Base-by-base conservation (phyloP, 2,329 filamentous ascomycete species). In the Ascochyta viciae-villosae region DNA sequence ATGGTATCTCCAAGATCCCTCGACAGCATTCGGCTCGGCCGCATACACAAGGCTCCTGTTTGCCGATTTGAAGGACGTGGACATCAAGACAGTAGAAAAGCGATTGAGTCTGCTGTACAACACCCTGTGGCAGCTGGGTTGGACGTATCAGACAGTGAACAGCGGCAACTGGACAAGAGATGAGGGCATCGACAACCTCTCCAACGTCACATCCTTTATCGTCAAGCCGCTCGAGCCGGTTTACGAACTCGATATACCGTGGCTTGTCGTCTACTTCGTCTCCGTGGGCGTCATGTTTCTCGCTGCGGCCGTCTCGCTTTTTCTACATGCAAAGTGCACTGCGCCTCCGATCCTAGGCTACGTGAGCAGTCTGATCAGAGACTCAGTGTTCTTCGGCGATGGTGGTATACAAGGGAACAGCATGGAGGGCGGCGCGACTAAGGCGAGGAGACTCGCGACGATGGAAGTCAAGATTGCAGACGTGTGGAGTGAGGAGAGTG, bases 381-480 rank as follows among this genome's bases (percentile, higher is more conserved):
- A 58, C 23, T 59, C 58, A 4, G 37, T 37, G 2, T 63, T 57
- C 41, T 63, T 61, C 39, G 8, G 52, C 19, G 46, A 53, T n/a
- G 23, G 19, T 9, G 39, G 34, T 2, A 19, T 49, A 6, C 42
- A 60, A 10, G 23, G 34, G 0, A 50, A 54, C 6, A 62, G 57
- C 29, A 49, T 34, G 3, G 46, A 60, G 35, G 31, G 43, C 27
- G 48, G 52, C 10, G 12, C 50, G 10, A 51, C 29, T 12, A 59
- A 59, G 23, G 46, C 38, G 31, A 40, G 27, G 1, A 54, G 56
- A 45, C 34, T 54, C 13, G 34, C 26, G 4, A 43, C 39, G 2
- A 43, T 62, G 49, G 29, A 46, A 33, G 56, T 59, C n/a, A 59
- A 50, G 50, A 45, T 57, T 29, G 50, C 49, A n/a, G 49, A 57